Evolutionary conservation across 805 yeast genomes (phyloP), one percentile per base, ranked within the genome.

Genomic region (Sporopachydermia quercuum): DNA sequence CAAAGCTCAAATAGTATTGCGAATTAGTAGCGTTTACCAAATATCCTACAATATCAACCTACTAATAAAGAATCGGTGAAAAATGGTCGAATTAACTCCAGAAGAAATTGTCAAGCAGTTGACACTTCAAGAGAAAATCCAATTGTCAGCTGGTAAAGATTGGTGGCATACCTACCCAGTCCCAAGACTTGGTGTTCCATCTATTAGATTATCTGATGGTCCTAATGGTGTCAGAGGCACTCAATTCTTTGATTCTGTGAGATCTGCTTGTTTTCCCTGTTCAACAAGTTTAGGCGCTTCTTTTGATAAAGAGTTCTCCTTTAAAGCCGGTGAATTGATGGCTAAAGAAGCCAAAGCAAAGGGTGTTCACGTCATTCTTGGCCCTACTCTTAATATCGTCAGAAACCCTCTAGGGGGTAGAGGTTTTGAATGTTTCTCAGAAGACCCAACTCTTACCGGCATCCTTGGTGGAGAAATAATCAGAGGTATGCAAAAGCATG

Each of bases 221-320:
- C 81, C 81, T 37, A 75, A 75, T 49, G 81, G 81, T 45, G 62
- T 73, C 37, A 60, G 80, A 45, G 80, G 80, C 17, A 71, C 75
- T 15, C 63, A 57, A 35, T 71, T 72, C 49, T 69, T 71, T 49
- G 58, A 66, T 44, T 62, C 70, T 34, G 59, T 62, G 16, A 74
- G 75, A 4, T 62, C 77, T 35, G 76, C 73, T 43, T 72, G 77
- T 45, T 63, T 75, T 47, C 77, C 80, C 4, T 68, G 71, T 49
- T 80, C 79, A 19, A 71, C 80, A 5, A 78, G 65, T 3, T 50
- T 75, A 50, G 79, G 73, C 2, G 55, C 79, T 3, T 68, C 78
- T 16, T 74, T 68, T 55, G 65, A 75, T 54, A 63, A 65, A 49
- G 67, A 65, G 3, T 55, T 75, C 43, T 55, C 74, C 19, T 41